phyloP scores from a whole-genome alignment of 192 early-diverging fungal species.

The Rhizophagus sp. region DNA sequence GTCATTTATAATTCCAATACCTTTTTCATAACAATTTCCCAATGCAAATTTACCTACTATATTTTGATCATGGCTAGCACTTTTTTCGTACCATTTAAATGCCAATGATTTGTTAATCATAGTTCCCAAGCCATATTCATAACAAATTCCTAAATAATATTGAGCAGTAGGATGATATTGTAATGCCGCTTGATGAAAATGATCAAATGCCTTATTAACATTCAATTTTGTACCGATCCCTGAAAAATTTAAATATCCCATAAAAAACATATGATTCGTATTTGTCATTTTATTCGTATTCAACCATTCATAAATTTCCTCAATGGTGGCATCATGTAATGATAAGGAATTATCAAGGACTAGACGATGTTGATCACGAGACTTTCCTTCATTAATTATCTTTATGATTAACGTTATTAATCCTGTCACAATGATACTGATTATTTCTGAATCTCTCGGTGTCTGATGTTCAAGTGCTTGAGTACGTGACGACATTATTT shows the following conservation, averaged over 20 bases:
- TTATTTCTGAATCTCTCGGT: neutral
- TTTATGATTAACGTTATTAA: neutral
- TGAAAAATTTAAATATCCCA: neutral
- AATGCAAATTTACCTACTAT: neutral
- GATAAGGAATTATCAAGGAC: neutral
- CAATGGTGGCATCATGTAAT: neutral
- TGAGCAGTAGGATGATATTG: neutral
- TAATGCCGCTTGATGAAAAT: neutral
- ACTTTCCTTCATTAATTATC: neutral
- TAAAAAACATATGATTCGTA: neutral
- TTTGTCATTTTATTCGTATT: neutral
- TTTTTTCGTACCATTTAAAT: neutral
- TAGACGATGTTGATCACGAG: neutral
- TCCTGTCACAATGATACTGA: neutral
- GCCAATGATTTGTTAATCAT: neutral
- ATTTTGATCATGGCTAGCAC: neutral
- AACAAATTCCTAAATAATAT: neutral
- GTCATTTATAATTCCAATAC: neutral
- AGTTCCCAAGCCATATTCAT: neutral
- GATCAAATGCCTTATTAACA: neutral
- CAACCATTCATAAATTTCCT: neutral
- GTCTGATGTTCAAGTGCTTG: neutral
- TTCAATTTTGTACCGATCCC: neutral
- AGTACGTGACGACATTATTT: neutral
- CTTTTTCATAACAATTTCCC: neutral